phyloP scores from a whole-genome alignment of 306 rosid species.

The Trifolium pratense region DNA sequence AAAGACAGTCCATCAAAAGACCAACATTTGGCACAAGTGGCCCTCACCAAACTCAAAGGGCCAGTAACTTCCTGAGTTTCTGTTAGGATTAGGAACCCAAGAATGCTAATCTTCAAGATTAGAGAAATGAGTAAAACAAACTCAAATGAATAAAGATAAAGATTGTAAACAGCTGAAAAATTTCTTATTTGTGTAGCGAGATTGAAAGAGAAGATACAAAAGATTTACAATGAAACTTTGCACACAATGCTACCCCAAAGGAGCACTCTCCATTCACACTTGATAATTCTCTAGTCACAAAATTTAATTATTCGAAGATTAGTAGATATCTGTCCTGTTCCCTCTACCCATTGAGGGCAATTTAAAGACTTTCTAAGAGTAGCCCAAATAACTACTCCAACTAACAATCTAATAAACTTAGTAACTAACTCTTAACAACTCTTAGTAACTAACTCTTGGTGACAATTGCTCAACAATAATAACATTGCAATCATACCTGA shows the following conservation, averaged over 20 bases:
- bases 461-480: neutral
- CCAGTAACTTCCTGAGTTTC: neutral
- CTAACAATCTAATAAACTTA: neutral
- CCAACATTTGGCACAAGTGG: neutral
- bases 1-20: neutral
- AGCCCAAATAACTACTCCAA: neutral
- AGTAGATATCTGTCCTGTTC: neutral
- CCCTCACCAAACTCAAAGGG: neutral
- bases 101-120: neutral
- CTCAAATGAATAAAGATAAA: neutral
- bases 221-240: neutral
- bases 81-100: neutral
- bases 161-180: neutral
- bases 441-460: neutral
- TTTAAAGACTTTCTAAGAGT: neutral
- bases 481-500: constrained; percentile 1
- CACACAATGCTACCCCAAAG: neutral
- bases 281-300: neutral
- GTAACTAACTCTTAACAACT: no score
- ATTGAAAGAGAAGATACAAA: neutral
- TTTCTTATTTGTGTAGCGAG: neutral
- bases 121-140: neutral
- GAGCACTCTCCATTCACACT: constrained; percentile 4
- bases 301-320: constrained; percentile 1
- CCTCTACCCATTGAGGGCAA: neutral